A percentile compares a stretch with the other conserved stretches of the same genome.
Evolutionary conservation across 140 eudicot species (phyloP).

Genomic region (Stevia rebaudiana): DNA sequence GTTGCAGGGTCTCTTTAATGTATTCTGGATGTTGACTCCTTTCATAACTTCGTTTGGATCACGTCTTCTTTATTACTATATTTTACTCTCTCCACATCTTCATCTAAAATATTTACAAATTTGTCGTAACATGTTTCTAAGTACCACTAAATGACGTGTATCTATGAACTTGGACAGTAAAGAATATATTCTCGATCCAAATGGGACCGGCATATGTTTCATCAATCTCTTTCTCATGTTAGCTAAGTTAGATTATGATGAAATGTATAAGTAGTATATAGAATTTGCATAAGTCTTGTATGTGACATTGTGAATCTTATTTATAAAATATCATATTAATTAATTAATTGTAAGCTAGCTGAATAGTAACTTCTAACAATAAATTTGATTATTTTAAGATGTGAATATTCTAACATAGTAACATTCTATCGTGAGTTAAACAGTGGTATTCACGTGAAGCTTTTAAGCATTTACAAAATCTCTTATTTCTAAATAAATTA

Average conservation of each 20-base stretch:
- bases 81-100: conserved; percentile 11
- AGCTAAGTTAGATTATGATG: neutral
- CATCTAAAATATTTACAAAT: conserved; percentile 7
- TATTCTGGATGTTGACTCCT: conserved; percentile 33
- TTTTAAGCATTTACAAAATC: too few relatives aligned
- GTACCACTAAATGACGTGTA: conserved; percentile 20
- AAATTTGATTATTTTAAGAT: too few relatives aligned
- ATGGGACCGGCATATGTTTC: conserved; percentile 25
- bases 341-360: too few relatives aligned
- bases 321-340: too few relatives aligned
- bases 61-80: conserved; percentile 27
- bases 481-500: too few relatives aligned
- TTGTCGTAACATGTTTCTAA: conserved; percentile 21
- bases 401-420: too few relatives aligned
- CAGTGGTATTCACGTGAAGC: too few relatives aligned
- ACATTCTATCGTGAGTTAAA: too few relatives aligned
- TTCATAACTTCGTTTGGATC: conserved; percentile 37
- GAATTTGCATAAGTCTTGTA: neutral
- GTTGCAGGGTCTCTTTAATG: conserved; percentile 38
- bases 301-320: too few relatives aligned
- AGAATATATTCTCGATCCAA: conserved; percentile 15
- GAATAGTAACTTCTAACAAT: too few relatives aligned
- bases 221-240: conserved; percentile 21
- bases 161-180: conserved; percentile 12
- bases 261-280: neutral